These are phyloP conservation scores for Cucurbita maxima DNA, from an alignment of 306 rosid genomes.

Conservation along the genomic window DNA sequence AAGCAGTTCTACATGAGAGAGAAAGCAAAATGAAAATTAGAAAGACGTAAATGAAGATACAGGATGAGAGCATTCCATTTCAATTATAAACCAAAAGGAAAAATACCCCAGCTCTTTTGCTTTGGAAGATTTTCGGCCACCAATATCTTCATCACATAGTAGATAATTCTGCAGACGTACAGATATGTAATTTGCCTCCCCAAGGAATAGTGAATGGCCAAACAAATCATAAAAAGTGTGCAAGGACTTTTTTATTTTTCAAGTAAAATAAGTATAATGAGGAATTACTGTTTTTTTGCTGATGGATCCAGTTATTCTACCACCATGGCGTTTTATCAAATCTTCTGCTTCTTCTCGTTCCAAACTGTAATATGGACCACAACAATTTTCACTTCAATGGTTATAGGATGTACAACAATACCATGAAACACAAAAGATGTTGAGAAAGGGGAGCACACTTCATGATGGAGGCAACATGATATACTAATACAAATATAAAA, in stretches of 20 bases:
- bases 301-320: conserved; percentile 85
- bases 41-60: neutral
- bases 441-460: neutral
- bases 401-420: conserved; percentile 4
- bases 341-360: conserved; percentile 98
- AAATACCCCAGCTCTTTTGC: conserved; percentile 94
- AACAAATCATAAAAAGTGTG: neutral
- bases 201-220: neutral
- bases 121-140: conserved; percentile 75
- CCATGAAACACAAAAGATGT: neutral
- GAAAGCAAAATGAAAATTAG: conserved; percentile 8
- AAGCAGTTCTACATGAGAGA: conserved; percentile 35
- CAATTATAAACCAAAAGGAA: conserved; percentile 6
- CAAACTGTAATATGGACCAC: conserved; percentile 36
- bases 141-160: conserved; percentile 92
- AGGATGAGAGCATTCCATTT: conserved; percentile 4
- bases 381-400: conserved; percentile 9
- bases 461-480: neutral
- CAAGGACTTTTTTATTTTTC: neutral
- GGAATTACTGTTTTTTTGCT: conserved; percentile 82
- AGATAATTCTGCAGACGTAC: conserved; percentile 66
- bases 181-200: conserved; percentile 11
- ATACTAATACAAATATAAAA: neutral
- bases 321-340: conserved; percentile 89
- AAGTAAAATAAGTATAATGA: neutral